phyloP scores from a whole-genome alignment of 2,329 filamentous ascomycete species.

The Helotiales sp. region DNA sequence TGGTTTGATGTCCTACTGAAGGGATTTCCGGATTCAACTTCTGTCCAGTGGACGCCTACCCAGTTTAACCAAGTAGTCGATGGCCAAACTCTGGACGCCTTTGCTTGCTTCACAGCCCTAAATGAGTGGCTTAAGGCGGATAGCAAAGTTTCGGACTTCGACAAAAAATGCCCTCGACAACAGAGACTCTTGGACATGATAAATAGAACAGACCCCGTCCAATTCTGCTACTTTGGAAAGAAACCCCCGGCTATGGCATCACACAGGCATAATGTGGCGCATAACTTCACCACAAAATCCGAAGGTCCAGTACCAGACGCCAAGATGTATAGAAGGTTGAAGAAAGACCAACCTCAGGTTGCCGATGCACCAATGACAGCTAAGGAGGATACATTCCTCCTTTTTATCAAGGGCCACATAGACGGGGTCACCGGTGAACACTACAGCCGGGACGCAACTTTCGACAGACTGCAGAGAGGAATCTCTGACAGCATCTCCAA shows the following conservation, averaged over 20 bases:
- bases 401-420: conserved; percentile 1
- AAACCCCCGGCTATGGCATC: no score
- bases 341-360: no score
- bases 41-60: neutral
- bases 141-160: neutral
- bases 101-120: neutral
- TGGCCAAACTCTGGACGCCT: neutral
- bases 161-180: neutral
- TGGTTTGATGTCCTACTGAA: no score
- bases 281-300: no score
- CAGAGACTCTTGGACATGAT: neutral
- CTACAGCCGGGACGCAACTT: conserved; percentile 1
- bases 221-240: no score
- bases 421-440: neutral
- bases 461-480: neutral
- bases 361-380: neutral
- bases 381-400: neutral
- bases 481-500: conserved; percentile 1
- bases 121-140: neutral
- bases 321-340: no score
- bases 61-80: neutral
- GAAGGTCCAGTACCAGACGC: no score
- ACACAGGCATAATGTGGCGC: no score
- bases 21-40: no score
- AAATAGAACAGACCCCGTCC: neutral